Percentiles rank a stretch among this genome's conserved stretches.
These are phyloP conservation scores for Dothideomycetes sp. DNA, from an alignment of 2,329 filamentous ascomycete species.

Conservation along the genomic window DNA sequence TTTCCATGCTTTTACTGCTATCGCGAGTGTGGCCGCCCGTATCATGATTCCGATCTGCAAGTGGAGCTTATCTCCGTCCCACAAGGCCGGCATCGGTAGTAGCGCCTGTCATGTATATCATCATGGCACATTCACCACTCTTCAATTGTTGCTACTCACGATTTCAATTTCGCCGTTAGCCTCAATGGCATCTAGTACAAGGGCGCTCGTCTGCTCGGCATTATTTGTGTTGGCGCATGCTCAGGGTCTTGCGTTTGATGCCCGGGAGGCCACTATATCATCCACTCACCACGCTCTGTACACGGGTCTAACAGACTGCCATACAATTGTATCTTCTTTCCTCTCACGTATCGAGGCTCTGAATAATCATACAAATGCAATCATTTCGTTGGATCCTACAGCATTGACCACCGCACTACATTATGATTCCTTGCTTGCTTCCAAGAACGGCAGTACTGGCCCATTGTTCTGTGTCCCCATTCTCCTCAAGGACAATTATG, in stretches of 20 bases:
- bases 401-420: conserved; percentile 38
- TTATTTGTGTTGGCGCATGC: no score
- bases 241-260: conserved; percentile 29
- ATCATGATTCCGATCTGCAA: no score
- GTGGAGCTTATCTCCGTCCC: no score
- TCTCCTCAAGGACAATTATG: conserved; percentile 55
- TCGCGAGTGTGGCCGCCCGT: no score
- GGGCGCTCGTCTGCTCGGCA: no score
- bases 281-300: conserved; percentile 46
- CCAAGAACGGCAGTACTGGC: conserved; percentile 37
- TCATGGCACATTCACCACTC: no score
- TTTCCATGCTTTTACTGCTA: no score
- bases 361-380: conserved; percentile 47
- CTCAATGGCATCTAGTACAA: no score
- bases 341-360: conserved; percentile 45
- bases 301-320: conserved; percentile 42
- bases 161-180: no score
- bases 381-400: conserved; percentile 42
- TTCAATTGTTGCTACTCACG: no score
- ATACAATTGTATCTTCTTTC: conserved; percentile 43
- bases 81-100: no score
- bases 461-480: conserved; percentile 51
- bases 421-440: conserved; percentile 35
- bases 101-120: no score
- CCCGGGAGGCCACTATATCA: conserved; percentile 48